Conservation (phyloP, 139 green algal species). For the Mychonastes homosphaera region DNA sequence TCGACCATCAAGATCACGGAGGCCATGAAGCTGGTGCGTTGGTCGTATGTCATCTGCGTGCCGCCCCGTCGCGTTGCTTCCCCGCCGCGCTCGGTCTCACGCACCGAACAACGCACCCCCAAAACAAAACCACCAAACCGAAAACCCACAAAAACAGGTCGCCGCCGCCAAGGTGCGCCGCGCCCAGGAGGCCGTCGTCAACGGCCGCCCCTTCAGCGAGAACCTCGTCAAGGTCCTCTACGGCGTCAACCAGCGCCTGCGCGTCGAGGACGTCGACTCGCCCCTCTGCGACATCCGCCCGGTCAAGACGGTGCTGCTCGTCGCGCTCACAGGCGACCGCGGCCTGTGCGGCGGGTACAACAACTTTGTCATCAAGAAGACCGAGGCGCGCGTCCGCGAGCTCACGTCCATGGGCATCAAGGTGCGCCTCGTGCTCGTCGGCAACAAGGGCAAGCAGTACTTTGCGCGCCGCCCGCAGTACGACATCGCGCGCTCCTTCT, state of each 20-base stretch:
- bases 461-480: constrained; percentile 82
- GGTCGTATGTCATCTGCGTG: too few relatives aligned
- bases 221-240: constrained; percentile 98
- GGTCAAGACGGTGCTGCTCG: constrained; percentile 88
- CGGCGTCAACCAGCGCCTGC: constrained; percentile 92
- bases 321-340: constrained; percentile 88
- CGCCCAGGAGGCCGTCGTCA: constrained; percentile 94
- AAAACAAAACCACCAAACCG: too few relatives aligned
- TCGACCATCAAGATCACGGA: constrained; percentile 99
- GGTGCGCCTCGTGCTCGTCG: constrained; percentile 74
- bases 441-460: constrained; percentile 89
- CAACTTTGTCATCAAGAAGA: constrained; percentile 90
- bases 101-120: too few relatives aligned
- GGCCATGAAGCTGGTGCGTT: constrained; percentile 93
- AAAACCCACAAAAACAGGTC: too few relatives aligned
- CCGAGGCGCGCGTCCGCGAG: constrained; percentile 75
- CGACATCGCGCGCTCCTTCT: constrained; percentile 66
- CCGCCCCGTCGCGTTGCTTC: too few relatives aligned
- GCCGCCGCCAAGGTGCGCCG: constrained; percentile 87
- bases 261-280: constrained; percentile 93
- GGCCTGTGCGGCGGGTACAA: constrained; percentile 99
- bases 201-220: constrained; percentile 94
- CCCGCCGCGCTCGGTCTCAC: too few relatives aligned
- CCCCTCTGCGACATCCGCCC: constrained; percentile 82
- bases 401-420: constrained; percentile 71